These are phyloP conservation scores for Mimosa bimucronata DNA, from an alignment of 306 rosid species.

Conservation along the genomic window DNA sequence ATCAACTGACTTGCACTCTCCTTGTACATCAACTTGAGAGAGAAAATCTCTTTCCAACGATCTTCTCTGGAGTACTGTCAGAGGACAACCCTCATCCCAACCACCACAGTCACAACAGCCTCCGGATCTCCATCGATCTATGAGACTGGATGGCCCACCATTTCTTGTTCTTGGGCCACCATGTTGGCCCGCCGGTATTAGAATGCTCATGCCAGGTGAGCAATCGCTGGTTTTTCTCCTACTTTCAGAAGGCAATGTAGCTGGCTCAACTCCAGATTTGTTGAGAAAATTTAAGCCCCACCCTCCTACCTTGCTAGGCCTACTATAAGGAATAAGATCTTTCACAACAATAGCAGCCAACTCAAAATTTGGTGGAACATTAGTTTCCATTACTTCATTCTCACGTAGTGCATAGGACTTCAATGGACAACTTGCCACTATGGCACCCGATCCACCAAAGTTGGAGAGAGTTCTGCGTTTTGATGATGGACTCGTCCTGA, in stretches of 20 bases:
- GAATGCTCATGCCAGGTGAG: constrained; percentile 67
- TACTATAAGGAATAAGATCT: constrained; percentile 59
- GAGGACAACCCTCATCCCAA: constrained; percentile 98
- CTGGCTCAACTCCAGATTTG: constrained; percentile 57
- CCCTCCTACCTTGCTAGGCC: constrained; percentile 66
- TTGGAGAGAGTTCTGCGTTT: constrained; percentile 61
- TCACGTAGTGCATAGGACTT: constrained; percentile 48
- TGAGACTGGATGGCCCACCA: constrained; percentile 85
- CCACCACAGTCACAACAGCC: constrained; percentile 97
- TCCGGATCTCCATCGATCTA: constrained; percentile 87
- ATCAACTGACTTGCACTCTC: constrained; percentile 70
- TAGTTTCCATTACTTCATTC: constrained; percentile 43
- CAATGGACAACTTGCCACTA: constrained; percentile 52
- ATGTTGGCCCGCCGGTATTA: constrained; percentile 89
- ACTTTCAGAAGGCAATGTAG: constrained; percentile 42
- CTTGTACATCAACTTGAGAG: constrained; percentile 49
- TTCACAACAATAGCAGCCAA: constrained; percentile 80
- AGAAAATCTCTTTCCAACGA: constrained; percentile 44
- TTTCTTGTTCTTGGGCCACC: constrained; percentile 83
- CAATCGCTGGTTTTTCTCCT: constrained; percentile 55
- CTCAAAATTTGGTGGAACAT: constrained; percentile 77
- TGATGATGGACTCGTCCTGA: constrained; percentile 58
- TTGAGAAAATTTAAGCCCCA: constrained; percentile 97
- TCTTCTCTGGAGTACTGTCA: constrained; percentile 68
- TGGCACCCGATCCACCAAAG: constrained; percentile 45